phyloP scores from a whole-genome alignment of 805 yeast genomes.

The Yamadazyma nakazawae region DNA sequence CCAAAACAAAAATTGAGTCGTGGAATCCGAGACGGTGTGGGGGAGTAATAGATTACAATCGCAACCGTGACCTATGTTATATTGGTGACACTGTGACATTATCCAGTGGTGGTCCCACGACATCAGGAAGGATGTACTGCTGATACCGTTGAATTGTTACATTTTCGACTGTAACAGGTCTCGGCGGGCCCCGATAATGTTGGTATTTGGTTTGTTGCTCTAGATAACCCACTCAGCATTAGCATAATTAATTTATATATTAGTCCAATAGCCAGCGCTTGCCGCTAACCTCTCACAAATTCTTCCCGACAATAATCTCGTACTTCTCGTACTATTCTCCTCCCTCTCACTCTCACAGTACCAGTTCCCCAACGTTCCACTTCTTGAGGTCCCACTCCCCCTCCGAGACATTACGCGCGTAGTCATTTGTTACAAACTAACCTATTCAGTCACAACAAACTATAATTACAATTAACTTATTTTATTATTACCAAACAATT shows the following conservation, averaged over 20 bases:
- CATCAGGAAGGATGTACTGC: no score
- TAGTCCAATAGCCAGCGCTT: no score
- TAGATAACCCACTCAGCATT: no score
- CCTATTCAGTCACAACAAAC: constrained; percentile 4
- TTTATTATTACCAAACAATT: not conserved
- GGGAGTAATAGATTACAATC: not conserved
- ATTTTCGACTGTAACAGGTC: no score
- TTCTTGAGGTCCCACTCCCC: not conserved
- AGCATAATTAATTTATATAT: no score
- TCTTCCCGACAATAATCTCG: no score
- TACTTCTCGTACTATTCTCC: not conserved
- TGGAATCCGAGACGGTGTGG: not conserved
- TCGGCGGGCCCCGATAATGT: no score
- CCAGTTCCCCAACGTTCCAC: not conserved
- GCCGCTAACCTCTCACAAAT: no score
- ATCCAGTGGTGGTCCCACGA: no score
- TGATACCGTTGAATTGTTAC: no score
- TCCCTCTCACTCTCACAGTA: not conserved
- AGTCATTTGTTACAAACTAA: constrained; percentile 12
- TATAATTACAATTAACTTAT: not conserved
- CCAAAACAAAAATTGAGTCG: not conserved
- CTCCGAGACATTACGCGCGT: constrained; percentile 7
- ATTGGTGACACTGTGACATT: not conserved
- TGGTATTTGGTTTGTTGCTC: no score
- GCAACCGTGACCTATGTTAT: not conserved